phyloP scores from a whole-genome alignment of 2,329 filamentous ascomycete genomes.

The Balansia obtecta region DNA sequence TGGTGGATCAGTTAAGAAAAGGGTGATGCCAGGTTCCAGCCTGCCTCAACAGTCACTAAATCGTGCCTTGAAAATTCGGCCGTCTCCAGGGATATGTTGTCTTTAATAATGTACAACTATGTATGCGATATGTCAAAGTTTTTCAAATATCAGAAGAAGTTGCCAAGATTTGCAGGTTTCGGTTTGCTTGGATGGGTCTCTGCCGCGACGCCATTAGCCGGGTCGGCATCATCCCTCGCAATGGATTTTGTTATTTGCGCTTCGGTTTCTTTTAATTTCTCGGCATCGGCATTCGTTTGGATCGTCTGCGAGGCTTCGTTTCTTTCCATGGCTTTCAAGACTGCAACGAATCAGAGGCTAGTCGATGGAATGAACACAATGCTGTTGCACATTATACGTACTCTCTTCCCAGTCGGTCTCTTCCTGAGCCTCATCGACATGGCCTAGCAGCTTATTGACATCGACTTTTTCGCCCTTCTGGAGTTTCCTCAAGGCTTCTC shows the following conservation, averaged over 20 bases:
- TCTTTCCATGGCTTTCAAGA: constrained; percentile 53
- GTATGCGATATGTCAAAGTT: constrained; percentile 7
- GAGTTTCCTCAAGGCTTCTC: constrained; percentile 61
- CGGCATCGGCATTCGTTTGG: constrained; percentile 26
- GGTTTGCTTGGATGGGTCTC: constrained; percentile 14
- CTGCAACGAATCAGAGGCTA: constrained; percentile 25
- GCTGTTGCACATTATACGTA: constrained; percentile 24
- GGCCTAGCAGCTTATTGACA: constrained; percentile 70
- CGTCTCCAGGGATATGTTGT: constrained; percentile 49
- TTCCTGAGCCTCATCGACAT: constrained; percentile 52
- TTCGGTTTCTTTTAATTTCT: constrained; percentile 21
- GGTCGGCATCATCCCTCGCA: constrained; percentile 6
- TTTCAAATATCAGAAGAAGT: constrained; percentile 34
- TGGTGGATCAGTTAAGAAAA: constrained; percentile 38
- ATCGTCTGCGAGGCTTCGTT: constrained; percentile 42
- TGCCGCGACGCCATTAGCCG: constrained; percentile 1
- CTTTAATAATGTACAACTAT: constrained; percentile 24
- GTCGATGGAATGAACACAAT: not conserved
- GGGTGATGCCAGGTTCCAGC: constrained; percentile 1
- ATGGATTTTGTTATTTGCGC: constrained; percentile 6
- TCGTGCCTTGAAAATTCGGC: constrained; percentile 1
- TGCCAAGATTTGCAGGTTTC: constrained; percentile 25
- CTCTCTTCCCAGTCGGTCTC: constrained; percentile 86
- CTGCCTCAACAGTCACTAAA: not conserved
- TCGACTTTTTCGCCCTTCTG: constrained; percentile 68